Conservation (phyloP, 2,329 filamentous ascomycete genomes). For the Pyricularia sp. region DNA sequence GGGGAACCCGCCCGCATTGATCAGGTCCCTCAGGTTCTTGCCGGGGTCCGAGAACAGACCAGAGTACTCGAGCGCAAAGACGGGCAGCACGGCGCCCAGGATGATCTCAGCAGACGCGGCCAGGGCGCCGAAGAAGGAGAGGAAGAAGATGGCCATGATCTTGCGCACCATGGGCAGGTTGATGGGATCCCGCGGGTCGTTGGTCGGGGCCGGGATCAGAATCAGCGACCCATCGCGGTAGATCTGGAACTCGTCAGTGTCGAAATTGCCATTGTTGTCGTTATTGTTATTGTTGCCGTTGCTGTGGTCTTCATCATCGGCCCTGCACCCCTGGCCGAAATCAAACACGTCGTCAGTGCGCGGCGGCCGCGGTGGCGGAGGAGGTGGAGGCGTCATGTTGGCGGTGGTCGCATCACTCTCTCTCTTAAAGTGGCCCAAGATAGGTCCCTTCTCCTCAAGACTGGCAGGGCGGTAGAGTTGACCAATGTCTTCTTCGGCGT, state of each 20-base stretch:
- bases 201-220: neutral
- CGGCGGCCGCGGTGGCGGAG: neutral
- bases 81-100: constrained; percentile 20
- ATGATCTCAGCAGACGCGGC: constrained; percentile 18
- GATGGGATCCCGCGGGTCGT: constrained; percentile 15
- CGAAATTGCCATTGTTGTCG: neutral
- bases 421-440: neutral
- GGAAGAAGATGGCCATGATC: constrained; percentile 17
- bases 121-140: constrained; percentile 19
- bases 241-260: neutral
- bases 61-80: constrained; percentile 24
- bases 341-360: neutral
- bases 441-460: neutral
- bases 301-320: neutral
- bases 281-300: neutral
- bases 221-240: neutral
- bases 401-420: neutral
- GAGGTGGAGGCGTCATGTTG: neutral
- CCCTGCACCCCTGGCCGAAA: neutral
- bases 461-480: neutral
- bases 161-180: constrained; percentile 21
- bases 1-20: constrained; percentile 6
- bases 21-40: constrained; percentile 13
- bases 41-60: constrained; percentile 20
- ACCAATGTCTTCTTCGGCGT: neutral